Evolutionary conservation across 1,284 basidiomycete species (phyloP), one percentile per base, ranked within the genome.

Genomic region (Malassezia caprae): DNA sequence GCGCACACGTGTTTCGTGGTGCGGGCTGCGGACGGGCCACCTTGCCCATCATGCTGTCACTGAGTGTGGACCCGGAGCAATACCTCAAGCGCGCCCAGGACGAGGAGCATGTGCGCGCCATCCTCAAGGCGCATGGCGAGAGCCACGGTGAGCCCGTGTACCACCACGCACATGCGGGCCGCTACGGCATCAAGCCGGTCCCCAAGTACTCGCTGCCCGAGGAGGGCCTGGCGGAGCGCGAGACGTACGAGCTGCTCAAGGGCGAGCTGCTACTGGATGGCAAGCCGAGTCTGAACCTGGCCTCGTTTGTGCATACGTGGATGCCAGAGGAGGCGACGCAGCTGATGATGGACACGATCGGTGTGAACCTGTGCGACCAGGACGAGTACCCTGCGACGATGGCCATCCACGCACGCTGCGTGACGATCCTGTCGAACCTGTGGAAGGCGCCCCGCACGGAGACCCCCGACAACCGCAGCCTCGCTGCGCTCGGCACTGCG

Each of bases 381-480:
- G 91, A 93, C 69, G 88, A 93, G 75, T 94, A 94, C 75, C 89
- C 89, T 15, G 63, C 65, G 23, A 74, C 72, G 23, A 63, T 72
- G 59, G 49, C 62, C 23, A 67, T 74, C 21, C 75, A 73, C 44
- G 64, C 62, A 2, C 65, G 73, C 77, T 79, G 80, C 62, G 75
- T 88, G 50, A 87, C 85, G 15, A 89, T 91, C 75, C 79, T 96
- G 48, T 87, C 89, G n/a, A 82, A 88, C 68, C 78, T 96, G 45
- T 96, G 91, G 91, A 82, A 96, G 69, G 89, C 87, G 0, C 69
- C 69, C 31, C 59, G 56, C 35, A 57, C 60, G 48, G 43, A 49
- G 31, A 58, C 58, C 50, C 46, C 48, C 10, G 55, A 62, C 37
- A 69, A 63, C 27, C 56, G 64, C 37, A 52, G 62, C 15, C 59